Base-by-base conservation (phyloP, 208 protist genomes). In the Acanthamoeba castellanii region DNA sequence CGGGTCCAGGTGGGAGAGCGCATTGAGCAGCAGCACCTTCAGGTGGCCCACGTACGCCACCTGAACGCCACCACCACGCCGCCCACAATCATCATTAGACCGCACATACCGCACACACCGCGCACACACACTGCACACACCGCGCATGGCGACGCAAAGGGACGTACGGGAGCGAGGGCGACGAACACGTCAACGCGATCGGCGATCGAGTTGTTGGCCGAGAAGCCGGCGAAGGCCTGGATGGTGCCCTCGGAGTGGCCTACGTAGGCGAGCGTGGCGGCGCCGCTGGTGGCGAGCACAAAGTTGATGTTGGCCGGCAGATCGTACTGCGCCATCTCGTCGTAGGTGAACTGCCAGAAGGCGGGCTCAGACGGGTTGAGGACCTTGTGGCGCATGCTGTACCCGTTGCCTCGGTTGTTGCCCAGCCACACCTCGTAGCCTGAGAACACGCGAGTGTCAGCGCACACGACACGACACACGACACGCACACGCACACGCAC, bases 361-460 rank as follows among this genome's bases (percentile, higher is more conserved):
- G 50, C 42, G 6, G 76, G 9, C 4, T 95, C 64, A 9, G 32
- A 32, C 27, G 61, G 30, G 76, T 55, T 95, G 50, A 55, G 45
- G 37, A 50, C 32, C 47, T n/a, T 52, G 76, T 95, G 34, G 25
- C n/a, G 25, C 50, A 57, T 76, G 88, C 94, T 95, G 94, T 95
- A 95, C 7, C 66, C 50, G 74, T 93, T 95, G 47, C 94, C 87
- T 14, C 94, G 87, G 64, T 89, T 91, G 68, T 95, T 95, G 5
- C 88, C 94, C 68, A 95, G 32, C 94, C 94, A 95, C 22, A 95
- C 94, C 22, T 95, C 94, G 66, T 87, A 95, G 27, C 94, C 94
- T 50, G 68, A 4, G 85, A 5, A 84, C 32, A 42, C 7, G 32
- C 5, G 45, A 25, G 6, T 6, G 37, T 52, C 32, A n/a, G n/a